Conservation (phyloP, 768 basidiomycete genomes). For the Russula ochroleuca region DNA sequence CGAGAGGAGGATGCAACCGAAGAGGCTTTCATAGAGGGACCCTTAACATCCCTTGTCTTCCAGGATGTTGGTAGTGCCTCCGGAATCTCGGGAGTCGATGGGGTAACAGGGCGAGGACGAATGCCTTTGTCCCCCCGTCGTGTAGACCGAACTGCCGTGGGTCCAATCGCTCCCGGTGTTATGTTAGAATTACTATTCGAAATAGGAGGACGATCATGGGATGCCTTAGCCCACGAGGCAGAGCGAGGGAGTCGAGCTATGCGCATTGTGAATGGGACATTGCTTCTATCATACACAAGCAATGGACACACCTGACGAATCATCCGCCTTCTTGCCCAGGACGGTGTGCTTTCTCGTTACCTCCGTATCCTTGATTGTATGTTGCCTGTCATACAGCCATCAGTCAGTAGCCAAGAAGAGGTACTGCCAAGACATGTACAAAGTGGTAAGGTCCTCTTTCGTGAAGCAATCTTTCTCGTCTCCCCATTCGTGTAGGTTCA, state of each 20-base stretch:
- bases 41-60: constrained; percentile 42
- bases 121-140: constrained; percentile 28
- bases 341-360: constrained; percentile 50
- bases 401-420: constrained; percentile 11
- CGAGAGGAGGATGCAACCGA: constrained; percentile 53
- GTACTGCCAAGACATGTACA: constrained; percentile 48
- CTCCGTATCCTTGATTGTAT: constrained; percentile 88
- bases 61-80: constrained; percentile 17
- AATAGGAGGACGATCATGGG: constrained; percentile 23
- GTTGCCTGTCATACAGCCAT: constrained; percentile 55
- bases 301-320: constrained; percentile 23
- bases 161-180: constrained; percentile 11
- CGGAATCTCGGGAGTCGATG: constrained; percentile 30
- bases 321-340: constrained; percentile 56
- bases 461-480: constrained; percentile 98
- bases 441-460: constrained; percentile 89
- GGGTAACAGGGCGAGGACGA: constrained; percentile 43
- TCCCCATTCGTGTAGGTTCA: constrained; percentile 97
- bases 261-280: constrained; percentile 24
- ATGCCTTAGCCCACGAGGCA: constrained; percentile 43
- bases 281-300: neutral
- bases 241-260: constrained; percentile 55
- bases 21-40: constrained; percentile 39
- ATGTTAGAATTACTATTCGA: constrained; percentile 28
- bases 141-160: constrained; percentile 21